phyloP scores from a whole-genome alignment of 2,329 filamentous ascomycete genomes.

The Elsinoe fawcettii region DNA sequence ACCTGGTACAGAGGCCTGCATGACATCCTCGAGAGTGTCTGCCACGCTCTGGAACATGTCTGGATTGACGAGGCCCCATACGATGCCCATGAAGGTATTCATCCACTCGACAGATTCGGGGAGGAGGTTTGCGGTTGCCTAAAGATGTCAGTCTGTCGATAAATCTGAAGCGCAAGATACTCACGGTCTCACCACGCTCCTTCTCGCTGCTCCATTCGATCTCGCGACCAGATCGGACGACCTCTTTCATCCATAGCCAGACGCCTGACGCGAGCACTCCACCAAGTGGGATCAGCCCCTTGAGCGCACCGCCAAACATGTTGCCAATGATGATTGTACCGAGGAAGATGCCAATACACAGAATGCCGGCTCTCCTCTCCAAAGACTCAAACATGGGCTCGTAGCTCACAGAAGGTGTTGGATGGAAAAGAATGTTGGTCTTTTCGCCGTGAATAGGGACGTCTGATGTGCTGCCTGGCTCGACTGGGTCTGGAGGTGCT shows the following conservation, averaged over 20 bases:
- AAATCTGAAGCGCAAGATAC: constrained; percentile 19
- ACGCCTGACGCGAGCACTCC: constrained; percentile 67
- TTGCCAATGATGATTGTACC: constrained; percentile 70
- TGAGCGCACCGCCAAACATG: constrained; percentile 68
- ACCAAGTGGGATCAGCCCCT: constrained; percentile 67
- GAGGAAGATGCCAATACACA: constrained; percentile 64
- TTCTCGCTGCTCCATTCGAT: constrained; percentile 85
- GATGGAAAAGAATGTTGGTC: constrained; percentile 93
- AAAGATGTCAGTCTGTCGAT: constrained; percentile 13
- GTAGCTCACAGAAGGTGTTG: constrained; percentile 81
- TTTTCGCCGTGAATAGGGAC: constrained; percentile 94
- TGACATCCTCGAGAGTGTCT: constrained; percentile 91
- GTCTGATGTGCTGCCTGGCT: constrained; percentile 75
- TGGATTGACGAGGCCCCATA: constrained; percentile 89
- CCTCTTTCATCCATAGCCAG: constrained; percentile 82
- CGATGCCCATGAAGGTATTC: constrained; percentile 74
- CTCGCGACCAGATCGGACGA: constrained; percentile 72
- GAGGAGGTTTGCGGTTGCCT: constrained; percentile 77
- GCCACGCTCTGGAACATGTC: constrained; percentile 89
- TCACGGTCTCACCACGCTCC: constrained; percentile 67
- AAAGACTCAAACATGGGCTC: constrained; percentile 76
- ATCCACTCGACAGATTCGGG: constrained; percentile 92
- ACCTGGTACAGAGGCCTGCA: constrained; percentile 88
- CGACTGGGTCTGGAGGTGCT: constrained; percentile 79
- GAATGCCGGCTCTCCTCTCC: constrained; percentile 63